phyloP scores from a whole-genome alignment of 1,284 basidiomycete genomes.

The Ceratobasidium sp. region DNA sequence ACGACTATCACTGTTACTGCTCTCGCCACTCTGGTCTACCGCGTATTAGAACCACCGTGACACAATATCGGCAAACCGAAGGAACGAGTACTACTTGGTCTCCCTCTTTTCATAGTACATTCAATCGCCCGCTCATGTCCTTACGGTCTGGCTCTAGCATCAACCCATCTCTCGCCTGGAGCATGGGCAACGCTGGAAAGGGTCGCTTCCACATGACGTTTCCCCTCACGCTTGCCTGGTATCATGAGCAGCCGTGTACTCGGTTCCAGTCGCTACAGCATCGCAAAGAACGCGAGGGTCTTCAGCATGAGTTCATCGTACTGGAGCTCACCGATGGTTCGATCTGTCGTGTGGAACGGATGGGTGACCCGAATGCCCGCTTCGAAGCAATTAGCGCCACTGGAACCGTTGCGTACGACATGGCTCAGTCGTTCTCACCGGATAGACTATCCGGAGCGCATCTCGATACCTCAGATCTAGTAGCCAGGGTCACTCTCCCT shows the following conservation, averaged over 20 bases:
- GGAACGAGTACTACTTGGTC: too few species aligned
- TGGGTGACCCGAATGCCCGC: constrained; percentile 20
- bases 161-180: constrained; percentile 11
- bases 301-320: constrained; percentile 32
- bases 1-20: too few species aligned
- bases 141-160: not conserved
- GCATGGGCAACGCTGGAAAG: not conserved
- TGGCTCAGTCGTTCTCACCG: not conserved
- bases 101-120: too few species aligned
- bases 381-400: constrained; percentile 6
- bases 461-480: constrained; percentile 8
- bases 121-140: too few species aligned
- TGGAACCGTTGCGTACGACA: constrained; percentile 6
- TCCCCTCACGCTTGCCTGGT: constrained; percentile 13
- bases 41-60: too few species aligned
- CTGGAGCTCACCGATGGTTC: not conserved
- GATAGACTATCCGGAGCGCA: not conserved
- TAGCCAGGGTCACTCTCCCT: not conserved
- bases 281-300: constrained; percentile 7
- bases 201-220: not conserved
- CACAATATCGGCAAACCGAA: too few species aligned
- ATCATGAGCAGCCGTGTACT: constrained; percentile 18
- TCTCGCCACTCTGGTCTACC: too few species aligned
- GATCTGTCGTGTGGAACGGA: constrained; percentile 8
- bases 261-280: constrained; percentile 3